phyloP scores from a whole-genome alignment of 257 asterid species.

The Petunia secreta region DNA sequence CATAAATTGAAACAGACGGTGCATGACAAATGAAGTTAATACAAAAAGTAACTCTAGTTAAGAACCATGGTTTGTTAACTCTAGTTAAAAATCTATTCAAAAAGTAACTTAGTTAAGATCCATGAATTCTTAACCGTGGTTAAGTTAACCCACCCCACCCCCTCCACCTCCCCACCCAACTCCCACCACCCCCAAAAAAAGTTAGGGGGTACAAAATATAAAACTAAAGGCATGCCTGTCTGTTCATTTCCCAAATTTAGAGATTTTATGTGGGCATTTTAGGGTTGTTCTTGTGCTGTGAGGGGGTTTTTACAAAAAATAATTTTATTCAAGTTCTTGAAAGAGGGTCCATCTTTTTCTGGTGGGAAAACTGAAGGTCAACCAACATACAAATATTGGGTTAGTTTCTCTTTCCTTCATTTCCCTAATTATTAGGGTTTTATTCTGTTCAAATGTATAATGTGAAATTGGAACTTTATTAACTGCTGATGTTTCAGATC shows the following conservation, averaged over 20 bases:
- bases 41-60: constrained; percentile 39
- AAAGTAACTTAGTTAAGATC: constrained; percentile 38
- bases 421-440: constrained; percentile 45
- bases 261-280: constrained; percentile 34
- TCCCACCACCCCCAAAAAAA: background rate
- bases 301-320: constrained; percentile 44
- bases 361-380: constrained; percentile 45
- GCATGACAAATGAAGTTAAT: background rate
- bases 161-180: background rate
- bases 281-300: constrained; percentile 37
- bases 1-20: too few relatives aligned
- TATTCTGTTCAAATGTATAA: constrained; percentile 19
- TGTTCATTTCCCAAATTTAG: constrained; percentile 32
- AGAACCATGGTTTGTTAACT: constrained; percentile 31
- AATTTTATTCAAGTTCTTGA: constrained; percentile 32
- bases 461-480: constrained; percentile 34
- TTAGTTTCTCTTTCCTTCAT: constrained; percentile 30
- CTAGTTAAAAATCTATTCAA: constrained; percentile 37
- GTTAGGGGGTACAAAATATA: constrained; percentile 27
- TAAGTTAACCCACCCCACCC: background rate
- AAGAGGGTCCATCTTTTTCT: constrained; percentile 30
- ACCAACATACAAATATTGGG: constrained; percentile 32
- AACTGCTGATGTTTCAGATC: constrained; percentile 49
- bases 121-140: constrained; percentile 42
- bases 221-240: constrained; percentile 33